Conservation (phyloP, 2,329 filamentous ascomycete species). For the Lomentospora prolificans region DNA sequence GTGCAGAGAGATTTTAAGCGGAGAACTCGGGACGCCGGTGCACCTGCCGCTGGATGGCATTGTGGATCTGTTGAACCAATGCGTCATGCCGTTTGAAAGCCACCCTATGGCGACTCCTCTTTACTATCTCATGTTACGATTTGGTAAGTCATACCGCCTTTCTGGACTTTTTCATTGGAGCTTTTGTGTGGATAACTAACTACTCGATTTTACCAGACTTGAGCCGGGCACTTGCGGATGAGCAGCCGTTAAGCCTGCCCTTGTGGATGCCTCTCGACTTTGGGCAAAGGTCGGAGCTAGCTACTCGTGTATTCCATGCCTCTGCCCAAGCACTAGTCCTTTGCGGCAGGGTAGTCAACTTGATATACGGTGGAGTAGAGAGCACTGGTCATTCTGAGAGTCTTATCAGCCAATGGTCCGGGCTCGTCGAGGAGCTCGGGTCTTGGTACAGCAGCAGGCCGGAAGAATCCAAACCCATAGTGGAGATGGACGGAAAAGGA, state of each 20-base stretch:
- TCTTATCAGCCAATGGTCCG: conserved; percentile 20
- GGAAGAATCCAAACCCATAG: conserved; percentile 22
- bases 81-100: background rate
- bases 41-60: background rate
- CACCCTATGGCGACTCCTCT: conserved; percentile 9
- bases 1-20: background rate
- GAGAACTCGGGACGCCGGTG: background rate
- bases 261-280: background rate
- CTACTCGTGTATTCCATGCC: background rate
- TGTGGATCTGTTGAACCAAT: background rate
- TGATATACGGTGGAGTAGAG: conserved; percentile 16
- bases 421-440: conserved; percentile 20
- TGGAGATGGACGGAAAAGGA: conserved; percentile 18
- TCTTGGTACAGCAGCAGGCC: conserved; percentile 23
- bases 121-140: conserved; percentile 15
- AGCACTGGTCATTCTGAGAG: background rate
- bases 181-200: background rate
- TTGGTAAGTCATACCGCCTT: conserved; percentile 14
- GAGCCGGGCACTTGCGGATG: background rate
- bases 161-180: background rate
- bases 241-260: background rate
- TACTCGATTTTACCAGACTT: background rate
- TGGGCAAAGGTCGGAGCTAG: background rate
- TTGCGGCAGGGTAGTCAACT: conserved; percentile 24
- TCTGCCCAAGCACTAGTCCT: conserved; percentile 20